Base-by-base conservation (phyloP, 2,329 filamentous ascomycete genomes). In the Cladobotryum protrusum region DNA sequence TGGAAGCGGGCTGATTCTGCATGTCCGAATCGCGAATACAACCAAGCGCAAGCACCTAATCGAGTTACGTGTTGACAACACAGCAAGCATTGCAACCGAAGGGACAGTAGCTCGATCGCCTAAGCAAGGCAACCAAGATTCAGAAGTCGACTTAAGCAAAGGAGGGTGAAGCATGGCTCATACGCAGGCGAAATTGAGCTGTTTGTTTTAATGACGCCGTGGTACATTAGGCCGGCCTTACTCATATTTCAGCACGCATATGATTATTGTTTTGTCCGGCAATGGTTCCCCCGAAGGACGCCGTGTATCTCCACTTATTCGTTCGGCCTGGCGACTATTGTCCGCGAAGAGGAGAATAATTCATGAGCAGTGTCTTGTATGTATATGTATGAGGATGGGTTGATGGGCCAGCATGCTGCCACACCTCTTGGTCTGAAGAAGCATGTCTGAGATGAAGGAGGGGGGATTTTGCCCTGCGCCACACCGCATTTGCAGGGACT, bases 401-500 rank as follows among this genome's bases (percentile, higher is more conserved):
- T 29, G 39, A 20, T 42, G 39, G 35, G 24, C 24, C 24, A 29
- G 24, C 24, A 41, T 40, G 24, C 35, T 50, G 15, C 45, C 20
- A 24, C 33, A 15, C 14, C 18, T 45, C 39, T 50, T 43, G n/a
- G 15, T 41, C 43, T 32, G 45, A 41, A 39, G 44, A 50, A 48
- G 47, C 48, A 53, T 52, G 53, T 55, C 44, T 52, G 35, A 42
- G 49, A 53, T 48, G 54, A 45, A 35, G 44, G 48, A 47, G 44
- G 44, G 45, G 33, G 35, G 42, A 35, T 5, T 14, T 41, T 49
- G 44, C 49, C 51, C 54, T 47, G 57, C 55, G 54, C 54, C 55
- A 62, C 54, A 58, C 54, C 52, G 60, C 55, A 61, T 56, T 57
- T 55, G 52, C 55, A 57, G 53, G 54, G 54, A 40, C 59, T 62